A percentile compares a stretch with the other conserved stretches of the same genome.
Evolutionary conservation across 257 asterid species (phyloP).

Genomic region (Linderniella brevidens): DNA sequence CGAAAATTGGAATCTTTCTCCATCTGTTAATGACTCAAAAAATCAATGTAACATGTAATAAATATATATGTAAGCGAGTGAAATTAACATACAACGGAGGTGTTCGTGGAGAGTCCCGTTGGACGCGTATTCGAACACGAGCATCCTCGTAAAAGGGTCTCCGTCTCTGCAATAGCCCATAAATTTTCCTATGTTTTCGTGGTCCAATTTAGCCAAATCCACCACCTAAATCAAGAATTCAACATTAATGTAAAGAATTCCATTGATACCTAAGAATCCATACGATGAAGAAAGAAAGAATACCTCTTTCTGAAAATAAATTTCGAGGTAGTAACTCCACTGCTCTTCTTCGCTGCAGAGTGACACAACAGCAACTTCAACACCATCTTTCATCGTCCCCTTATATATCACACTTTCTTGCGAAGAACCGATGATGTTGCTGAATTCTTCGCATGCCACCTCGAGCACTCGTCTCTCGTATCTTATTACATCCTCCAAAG

Average conservation of each 20-base stretch:
- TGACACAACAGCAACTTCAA: slow-evolving; percentile 77
- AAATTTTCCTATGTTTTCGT: slow-evolving; percentile 57
- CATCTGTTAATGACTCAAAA: slow-evolving; percentile 29
- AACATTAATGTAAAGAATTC: slow-evolving; percentile 6
- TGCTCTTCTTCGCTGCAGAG: slow-evolving; percentile 70
- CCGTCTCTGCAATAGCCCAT: slow-evolving; percentile 80
- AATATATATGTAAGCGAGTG: not conserved
- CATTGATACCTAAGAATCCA: slow-evolving; percentile 1
- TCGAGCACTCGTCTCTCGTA: slow-evolving; percentile 83
- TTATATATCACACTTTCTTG: slow-evolving; percentile 69
- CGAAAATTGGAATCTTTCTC: slow-evolving; percentile 83
- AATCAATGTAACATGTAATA: not conserved
- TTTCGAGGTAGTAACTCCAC: slow-evolving; percentile 82
- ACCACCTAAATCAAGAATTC: slow-evolving; percentile 42
- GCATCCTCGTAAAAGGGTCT: slow-evolving; percentile 79
- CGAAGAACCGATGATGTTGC: slow-evolving; percentile 87
- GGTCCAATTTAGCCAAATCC: slow-evolving; percentile 65
- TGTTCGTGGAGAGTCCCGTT: slow-evolving; percentile 91
- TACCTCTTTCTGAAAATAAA: slow-evolving; percentile 84
- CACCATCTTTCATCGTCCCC: slow-evolving; percentile 76
- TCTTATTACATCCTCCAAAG: slow-evolving; percentile 44
- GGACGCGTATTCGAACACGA: slow-evolving; percentile 86
- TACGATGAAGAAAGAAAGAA: not conserved
- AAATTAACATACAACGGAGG: slow-evolving; percentile 63
- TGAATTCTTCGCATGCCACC: slow-evolving; percentile 95